Percentiles rank a stretch among this genome's conserved stretches.
Evolutionary conservation across 257 asterid genomes (phyloP).

Genomic region (Mentha longifolia): DNA sequence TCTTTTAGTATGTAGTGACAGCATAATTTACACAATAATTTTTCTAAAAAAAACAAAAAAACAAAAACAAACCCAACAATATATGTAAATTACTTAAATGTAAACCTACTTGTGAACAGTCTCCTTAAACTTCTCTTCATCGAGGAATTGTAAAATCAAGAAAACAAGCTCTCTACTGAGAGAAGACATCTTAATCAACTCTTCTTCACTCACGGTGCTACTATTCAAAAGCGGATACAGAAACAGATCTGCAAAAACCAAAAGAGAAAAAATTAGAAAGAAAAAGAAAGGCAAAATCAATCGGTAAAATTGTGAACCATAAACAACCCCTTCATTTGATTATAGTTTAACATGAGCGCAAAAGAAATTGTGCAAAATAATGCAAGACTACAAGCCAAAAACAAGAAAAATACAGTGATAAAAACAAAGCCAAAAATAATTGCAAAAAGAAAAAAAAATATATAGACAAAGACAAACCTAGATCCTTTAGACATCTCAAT

Average conservation of each 20-base stretch:
- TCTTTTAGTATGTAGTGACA: constrained; percentile 5
- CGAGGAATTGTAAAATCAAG: constrained; percentile 57
- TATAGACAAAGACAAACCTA: constrained; percentile 35
- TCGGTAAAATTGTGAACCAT: constrained; percentile 42
- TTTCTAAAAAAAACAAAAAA: background rate
- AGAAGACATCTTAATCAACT: constrained; percentile 68
- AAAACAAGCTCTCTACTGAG: constrained; percentile 74
- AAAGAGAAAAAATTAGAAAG: constrained; percentile 28
- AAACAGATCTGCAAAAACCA: constrained; percentile 73
- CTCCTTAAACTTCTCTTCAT: constrained; percentile 63
- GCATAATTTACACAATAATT: constrained; percentile 23
- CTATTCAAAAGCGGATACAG: constrained; percentile 39
- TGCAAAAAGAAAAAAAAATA: constrained; percentile 1
- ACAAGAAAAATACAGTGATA: constrained; percentile 12
- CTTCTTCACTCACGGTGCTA: constrained; percentile 42
- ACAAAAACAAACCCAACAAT: too few relatives aligned
- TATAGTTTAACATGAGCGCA: constrained; percentile 48
- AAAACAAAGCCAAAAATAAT: background rate
- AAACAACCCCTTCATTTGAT: constrained; percentile 43
- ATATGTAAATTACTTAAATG: background rate
- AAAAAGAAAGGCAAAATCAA: constrained; percentile 29
- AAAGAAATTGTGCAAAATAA: constrained; percentile 31
- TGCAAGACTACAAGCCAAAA: constrained; percentile 32
- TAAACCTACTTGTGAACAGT: constrained; percentile 59
- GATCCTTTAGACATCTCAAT: constrained; percentile 48